Base-by-base conservation (phyloP, 352 stramenopile species). In the Phytophthora kernoviae region DNA sequence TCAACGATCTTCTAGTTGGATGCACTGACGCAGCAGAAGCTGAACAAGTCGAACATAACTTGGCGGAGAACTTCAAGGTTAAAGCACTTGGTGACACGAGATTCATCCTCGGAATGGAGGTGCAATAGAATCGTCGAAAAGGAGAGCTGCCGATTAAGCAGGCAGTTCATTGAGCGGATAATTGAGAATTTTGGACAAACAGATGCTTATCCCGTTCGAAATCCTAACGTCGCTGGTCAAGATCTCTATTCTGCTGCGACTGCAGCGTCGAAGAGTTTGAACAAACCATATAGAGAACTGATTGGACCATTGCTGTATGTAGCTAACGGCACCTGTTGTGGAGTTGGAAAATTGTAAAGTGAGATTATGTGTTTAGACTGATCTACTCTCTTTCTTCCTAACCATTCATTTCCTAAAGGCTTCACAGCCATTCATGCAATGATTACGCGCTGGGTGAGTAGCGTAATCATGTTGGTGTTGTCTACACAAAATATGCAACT, bases 101-200 rank as follows among this genome's bases (percentile, higher is more conserved):
- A 48, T 56, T 56, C 21, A 32, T 62, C 1, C 22, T 68, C 0
- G 59, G 59, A 2, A 68, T 68, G 18, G 50, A 62, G 17, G 18
- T 68, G 0, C 0, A 43, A 4, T 62, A 62, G 9, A 30, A 20
- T 0, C 6, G 17, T 2, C 20, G 0, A 2, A n/a, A 58, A 14
- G 40, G 24, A 1, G 15, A 43, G 9, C 51, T 51, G 2, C 10
- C 15, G 0, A 11, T 58, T 0, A 11, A 14, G 2, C 51, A 50
- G 15, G 8, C 22, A 44, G 30, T 58, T 50, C 32, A 53, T 60
- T n/a, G 12, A 8, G 3, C 27, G 42, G 1, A 44, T 60, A 22
- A 11, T 60, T 11, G n/a, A 44, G 11, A 36, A 14, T 2, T 58
- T 58, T 32, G 50, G 39, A 7, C 39, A 44, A 12, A 12, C 2